Conservation (phyloP, 495 filamentous ascomycete genomes). For the Glarea lozoyensis region DNA sequence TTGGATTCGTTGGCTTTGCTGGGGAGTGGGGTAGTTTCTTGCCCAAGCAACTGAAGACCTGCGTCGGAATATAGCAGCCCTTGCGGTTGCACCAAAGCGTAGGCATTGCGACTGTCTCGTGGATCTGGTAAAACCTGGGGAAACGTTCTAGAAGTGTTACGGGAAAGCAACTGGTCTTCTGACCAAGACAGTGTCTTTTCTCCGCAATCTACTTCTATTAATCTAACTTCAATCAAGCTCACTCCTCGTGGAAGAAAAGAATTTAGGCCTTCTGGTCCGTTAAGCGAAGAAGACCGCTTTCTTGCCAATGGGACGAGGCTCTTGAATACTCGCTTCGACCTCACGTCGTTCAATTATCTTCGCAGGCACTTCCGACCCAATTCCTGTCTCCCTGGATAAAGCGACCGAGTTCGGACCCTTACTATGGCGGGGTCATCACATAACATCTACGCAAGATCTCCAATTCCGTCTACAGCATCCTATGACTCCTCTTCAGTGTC, state of each 20-base stretch:
- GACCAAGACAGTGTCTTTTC: too few relatives aligned
- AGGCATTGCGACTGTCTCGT: conserved; percentile 12
- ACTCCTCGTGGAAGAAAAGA: too few relatives aligned
- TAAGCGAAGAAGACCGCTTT: conserved; percentile 1
- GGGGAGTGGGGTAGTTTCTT: conserved; percentile 9
- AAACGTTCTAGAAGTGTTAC: conserved; percentile 4
- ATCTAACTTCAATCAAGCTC: too few relatives aligned
- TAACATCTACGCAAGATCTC: conserved; percentile 43
- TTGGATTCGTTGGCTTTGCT: conserved; percentile 14
- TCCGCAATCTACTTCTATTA: too few relatives aligned
- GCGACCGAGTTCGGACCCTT: conserved; percentile 8
- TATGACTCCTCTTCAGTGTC: conserved; percentile 48
- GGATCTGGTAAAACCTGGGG: conserved; percentile 11
- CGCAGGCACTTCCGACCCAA: conserved; percentile 3
- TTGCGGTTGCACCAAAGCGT: conserved; percentile 18
- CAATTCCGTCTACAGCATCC: conserved; percentile 40
- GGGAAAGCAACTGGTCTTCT: conserved; percentile 6
- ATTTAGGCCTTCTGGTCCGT: too few relatives aligned
- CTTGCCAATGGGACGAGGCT: conserved; percentile 15
- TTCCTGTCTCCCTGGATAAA: conserved; percentile 15
- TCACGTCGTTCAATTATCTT: conserved; percentile 1
- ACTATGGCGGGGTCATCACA: conserved; percentile 46
- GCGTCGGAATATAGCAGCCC: conserved; percentile 22
- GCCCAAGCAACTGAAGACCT: conserved; percentile 8
- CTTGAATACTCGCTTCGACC: conserved; percentile 6